Base-by-base conservation (phyloP, 140 eudicot genomes). In the Cichorium intybus region DNA sequence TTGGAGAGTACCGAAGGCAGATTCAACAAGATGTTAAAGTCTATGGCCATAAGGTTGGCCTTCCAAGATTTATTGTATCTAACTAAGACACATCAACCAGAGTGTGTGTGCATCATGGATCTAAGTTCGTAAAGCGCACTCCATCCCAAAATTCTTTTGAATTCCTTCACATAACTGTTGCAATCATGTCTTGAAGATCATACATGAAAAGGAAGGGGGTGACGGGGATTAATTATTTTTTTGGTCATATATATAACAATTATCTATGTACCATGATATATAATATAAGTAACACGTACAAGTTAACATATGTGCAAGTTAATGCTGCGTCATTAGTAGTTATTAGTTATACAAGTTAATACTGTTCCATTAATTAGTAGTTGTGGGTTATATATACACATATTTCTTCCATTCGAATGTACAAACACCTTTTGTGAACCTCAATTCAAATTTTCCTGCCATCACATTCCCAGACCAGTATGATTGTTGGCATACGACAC, bases 11-110 rank as follows among this genome's bases (percentile, higher is more conserved):
- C 60, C 67, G 93, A 66, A 56, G 43, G 29, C 83, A 84, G 26
- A 80, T 85, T 63, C 93, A 87, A 66, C 67, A 71, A 50, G 96
- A 87, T 34, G 81, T 83, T 57, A 84, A 71, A 65, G 69, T 43
- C 28, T 43, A 35, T 0, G 96, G 96, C n/a, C 89, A 77, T 3
- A 87, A 87, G 72, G 82, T 84, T 31, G 96, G 96, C 29, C 88
- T 87, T 23, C 69, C 87, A 15, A 71, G 89, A 62, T 87, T 87
- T 79, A 72, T 69, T 57, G 48, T 70, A 34, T 57, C 71, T 45
- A 41, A 24, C 16, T 39, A 41, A 45, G 37, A 18, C n/a, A n/a
- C 43, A 29, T 20, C 62, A 47, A 16, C 11, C 23, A 47, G 52
- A n/a, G 46, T 39, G 22, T 46, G 52, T 15, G 6, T 7, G 52